phyloP scores from a whole-genome alignment of 306 rosid species.

The Medicago ruthenica region DNA sequence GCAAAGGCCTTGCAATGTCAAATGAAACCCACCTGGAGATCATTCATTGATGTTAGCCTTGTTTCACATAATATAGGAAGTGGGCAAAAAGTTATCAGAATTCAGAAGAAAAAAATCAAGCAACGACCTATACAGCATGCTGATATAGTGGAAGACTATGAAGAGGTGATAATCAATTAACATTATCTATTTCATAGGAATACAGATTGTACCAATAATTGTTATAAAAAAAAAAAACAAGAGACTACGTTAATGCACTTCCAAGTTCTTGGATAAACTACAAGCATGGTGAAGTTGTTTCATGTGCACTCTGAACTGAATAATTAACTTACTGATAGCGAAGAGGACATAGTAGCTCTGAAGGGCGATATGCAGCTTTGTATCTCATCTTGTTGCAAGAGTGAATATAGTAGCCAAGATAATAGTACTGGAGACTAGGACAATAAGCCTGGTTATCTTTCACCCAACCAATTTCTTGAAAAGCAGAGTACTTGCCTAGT shows the following conservation, averaged over 20 bases:
- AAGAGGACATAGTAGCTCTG: slow-evolving; percentile 93
- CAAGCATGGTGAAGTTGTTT: slow-evolving; percentile 25
- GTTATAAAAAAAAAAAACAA: slow-evolving; percentile 22
- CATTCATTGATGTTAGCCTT: slow-evolving; percentile 44
- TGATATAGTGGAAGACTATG: not conserved
- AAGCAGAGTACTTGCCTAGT: slow-evolving; percentile 89
- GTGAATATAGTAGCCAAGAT: slow-evolving; percentile 97
- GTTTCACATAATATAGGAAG: not conserved
- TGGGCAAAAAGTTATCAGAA: slow-evolving; percentile 25
- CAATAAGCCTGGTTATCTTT: slow-evolving; percentile 81
- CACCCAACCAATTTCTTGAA: slow-evolving; percentile 92
- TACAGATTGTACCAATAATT: slow-evolving; percentile 15
- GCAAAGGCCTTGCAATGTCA: slow-evolving; percentile 75
- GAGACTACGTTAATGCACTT: slow-evolving; percentile 24
- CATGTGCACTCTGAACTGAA: slow-evolving; percentile 36
- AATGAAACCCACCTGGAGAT: slow-evolving; percentile 85
- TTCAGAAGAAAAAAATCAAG: slow-evolving; percentile 15
- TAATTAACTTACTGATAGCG: slow-evolving; percentile 78
- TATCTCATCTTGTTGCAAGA: slow-evolving; percentile 95
- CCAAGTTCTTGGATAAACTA: slow-evolving; percentile 27
- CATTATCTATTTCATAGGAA: slow-evolving; percentile 16
- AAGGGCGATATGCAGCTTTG: slow-evolving; percentile 87
- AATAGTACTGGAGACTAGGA: slow-evolving; percentile 81
- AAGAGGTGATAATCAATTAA: not conserved
- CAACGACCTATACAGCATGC: not conserved